phyloP scores from a whole-genome alignment of 805 yeast genomes.

The Yamadazyma sp. region DNA sequence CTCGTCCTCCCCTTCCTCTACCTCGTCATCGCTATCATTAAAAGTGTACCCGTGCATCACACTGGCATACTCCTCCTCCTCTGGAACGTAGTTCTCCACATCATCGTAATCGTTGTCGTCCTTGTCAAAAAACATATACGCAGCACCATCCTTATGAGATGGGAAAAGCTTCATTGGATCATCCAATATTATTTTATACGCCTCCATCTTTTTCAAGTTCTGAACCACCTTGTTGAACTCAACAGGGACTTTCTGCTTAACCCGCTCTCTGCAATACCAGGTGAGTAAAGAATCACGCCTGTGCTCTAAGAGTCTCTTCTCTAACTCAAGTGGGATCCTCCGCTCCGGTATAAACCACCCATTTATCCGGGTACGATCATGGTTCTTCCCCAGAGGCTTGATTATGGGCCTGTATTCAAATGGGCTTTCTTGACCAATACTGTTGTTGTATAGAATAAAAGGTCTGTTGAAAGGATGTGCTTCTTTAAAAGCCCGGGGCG shows the following conservation, averaged over 20 bases:
- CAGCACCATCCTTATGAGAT: neutral
- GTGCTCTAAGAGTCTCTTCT: neutral
- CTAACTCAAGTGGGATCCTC: neutral
- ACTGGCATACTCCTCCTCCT: neutral
- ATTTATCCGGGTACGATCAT: neutral
- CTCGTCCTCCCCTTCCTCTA: too few species aligned
- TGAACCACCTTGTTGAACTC: neutral
- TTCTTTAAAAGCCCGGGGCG: conserved; percentile 52
- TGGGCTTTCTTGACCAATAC: conserved; percentile 27
- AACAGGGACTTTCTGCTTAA: neutral
- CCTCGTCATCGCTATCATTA: too few species aligned
- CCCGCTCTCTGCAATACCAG: neutral
- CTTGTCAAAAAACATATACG: neutral
- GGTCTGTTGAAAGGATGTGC: conserved; percentile 43
- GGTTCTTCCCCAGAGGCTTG: neutral
- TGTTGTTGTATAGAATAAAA: conserved; percentile 46
- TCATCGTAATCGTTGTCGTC: neutral
- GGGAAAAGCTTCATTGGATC: conserved; percentile 1
- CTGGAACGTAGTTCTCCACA: neutral
- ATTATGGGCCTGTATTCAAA: neutral
- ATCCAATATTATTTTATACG: neutral
- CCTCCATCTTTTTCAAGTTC: conserved; percentile 1
- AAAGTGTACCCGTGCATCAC: neutral
- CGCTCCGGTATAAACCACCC: neutral
- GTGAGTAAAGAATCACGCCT: neutral